Base-by-base conservation (phyloP, 306 rosid species). In the Malus asiatica region DNA sequence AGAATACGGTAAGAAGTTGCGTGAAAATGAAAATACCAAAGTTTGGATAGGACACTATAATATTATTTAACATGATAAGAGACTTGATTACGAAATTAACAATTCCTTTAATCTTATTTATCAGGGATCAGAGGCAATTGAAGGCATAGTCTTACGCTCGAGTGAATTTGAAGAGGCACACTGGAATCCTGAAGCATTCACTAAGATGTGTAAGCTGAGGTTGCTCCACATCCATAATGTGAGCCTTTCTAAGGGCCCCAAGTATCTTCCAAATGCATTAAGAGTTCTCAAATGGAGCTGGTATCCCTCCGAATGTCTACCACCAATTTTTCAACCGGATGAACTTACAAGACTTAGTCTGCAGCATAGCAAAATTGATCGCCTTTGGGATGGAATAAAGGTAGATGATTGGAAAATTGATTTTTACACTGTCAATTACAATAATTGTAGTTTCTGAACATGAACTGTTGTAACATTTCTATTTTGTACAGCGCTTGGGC, bases 121-220 rank as follows among this genome's bases (percentile, higher is more conserved):
- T 32, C 0, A 32, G 35, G 6, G 6, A 32, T 0, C 35, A 32
- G 35, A 32, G 1, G 35, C 35, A 32, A 32, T 32, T 32, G 35
- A 32, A 32, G 35, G 6, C 53, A 64, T 83, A 29, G n/a, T 64
- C 44, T 20, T 69, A 3, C 4, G 45, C 19, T 70, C 7, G 5
- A 7, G 1, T 15, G 4, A 8, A 32, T 32, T 32, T 0, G 74
- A 75, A 46, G 68, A 77, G 45, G 83, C 68, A 46, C n/a, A n/a
- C 5, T 82, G 78, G 77, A 70, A 4, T 27, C 4, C 16, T 16
- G 45, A 16, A 5, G 11, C 33, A 0, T 78, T 77, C 53, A 69
- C 79, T 61, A 82, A 42, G 33, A 73, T 82, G 79, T 30, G 27
- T 29, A 58, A 74, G 4, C 71, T 83, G 4, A 66, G 16, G 27